Conservation (phyloP, 2,329 filamentous ascomycete species). For the Helotiales sp. region DNA sequence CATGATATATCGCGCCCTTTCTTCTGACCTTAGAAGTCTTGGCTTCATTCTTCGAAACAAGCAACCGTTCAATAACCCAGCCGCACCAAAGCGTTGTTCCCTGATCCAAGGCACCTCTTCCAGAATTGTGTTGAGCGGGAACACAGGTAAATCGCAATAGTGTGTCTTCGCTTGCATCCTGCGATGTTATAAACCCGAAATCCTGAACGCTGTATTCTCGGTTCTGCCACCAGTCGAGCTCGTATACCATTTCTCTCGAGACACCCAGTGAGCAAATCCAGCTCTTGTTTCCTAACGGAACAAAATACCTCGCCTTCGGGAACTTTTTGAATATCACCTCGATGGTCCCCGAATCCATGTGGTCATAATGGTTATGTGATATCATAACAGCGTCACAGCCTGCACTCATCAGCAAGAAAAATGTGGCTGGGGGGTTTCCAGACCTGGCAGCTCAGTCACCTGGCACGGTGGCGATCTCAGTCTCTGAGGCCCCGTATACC, state of each 20-base stretch:
- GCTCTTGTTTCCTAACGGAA: conserved; percentile 77
- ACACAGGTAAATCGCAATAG: conserved; percentile 60
- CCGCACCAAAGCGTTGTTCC: conserved; percentile 83
- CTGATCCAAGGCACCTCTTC: conserved; percentile 67
- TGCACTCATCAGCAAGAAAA: conserved; percentile 18
- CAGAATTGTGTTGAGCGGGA: conserved; percentile 81
- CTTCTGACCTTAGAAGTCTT: conserved; percentile 64
- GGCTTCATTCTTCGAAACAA: conserved; percentile 22
- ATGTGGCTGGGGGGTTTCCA: too few species aligned
- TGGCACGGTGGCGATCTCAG: conserved; percentile 78
- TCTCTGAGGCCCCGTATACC: conserved; percentile 64
- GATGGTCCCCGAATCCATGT: conserved; percentile 77
- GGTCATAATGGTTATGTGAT: conserved; percentile 91
- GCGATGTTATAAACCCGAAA: conserved; percentile 44
- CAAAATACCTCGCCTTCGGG: conserved; percentile 86
- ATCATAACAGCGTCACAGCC: conserved; percentile 72
- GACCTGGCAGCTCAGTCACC: conserved; percentile 72
- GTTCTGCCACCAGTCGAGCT: conserved; percentile 94
- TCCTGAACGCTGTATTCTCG: conserved; percentile 64
- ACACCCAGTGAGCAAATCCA: conserved; percentile 79
- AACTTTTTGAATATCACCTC: conserved; percentile 70
- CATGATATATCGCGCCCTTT: conserved; percentile 86
- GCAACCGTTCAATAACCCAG: conserved; percentile 67
- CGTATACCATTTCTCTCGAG: conserved; percentile 66
- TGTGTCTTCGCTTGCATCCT: conserved; percentile 64